A percentile compares a stretch with the other conserved stretches of the same genome.
These are phyloP conservation scores for Lentinula novae-zelandiae DNA, from an alignment of 1,284 basidiomycete species.

Conservation along the genomic window DNA sequence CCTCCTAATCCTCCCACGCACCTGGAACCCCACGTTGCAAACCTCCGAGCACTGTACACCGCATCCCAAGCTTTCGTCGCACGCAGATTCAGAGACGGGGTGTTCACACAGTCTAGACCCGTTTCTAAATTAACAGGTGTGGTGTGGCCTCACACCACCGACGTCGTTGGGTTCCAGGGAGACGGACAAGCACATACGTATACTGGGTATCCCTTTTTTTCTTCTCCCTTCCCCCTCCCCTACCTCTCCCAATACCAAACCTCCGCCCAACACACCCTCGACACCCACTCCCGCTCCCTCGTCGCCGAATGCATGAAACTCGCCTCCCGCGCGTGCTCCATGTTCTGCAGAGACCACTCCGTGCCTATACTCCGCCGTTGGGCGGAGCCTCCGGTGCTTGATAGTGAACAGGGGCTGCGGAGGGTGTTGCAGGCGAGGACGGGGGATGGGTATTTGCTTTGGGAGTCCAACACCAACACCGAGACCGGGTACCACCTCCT, in stretches of 20 bases:
- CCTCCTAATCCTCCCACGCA: not conserved
- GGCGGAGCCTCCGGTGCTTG: slow-evolving; percentile 33
- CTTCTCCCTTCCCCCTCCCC: not conserved
- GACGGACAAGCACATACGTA: not conserved
- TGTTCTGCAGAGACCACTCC: slow-evolving; percentile 59
- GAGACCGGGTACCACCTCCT: slow-evolving; percentile 15
- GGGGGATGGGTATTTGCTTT: slow-evolving; percentile 27
- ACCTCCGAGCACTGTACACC: slow-evolving; percentile 18
- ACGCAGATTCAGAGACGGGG: slow-evolving; percentile 22
- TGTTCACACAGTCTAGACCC: slow-evolving; percentile 18
- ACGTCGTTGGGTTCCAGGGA: not conserved
- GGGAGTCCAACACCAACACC: not conserved
- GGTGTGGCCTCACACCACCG: slow-evolving; percentile 21
- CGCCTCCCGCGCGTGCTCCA: slow-evolving; percentile 76
- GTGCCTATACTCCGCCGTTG: slow-evolving; percentile 70
- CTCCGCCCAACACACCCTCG: not conserved
- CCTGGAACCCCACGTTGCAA: not conserved
- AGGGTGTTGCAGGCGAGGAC: slow-evolving; percentile 32
- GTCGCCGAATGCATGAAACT: slow-evolving; percentile 86
- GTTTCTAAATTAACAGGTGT: slow-evolving; percentile 16
- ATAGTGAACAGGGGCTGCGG: slow-evolving; percentile 30
- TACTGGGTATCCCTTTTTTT: not conserved
- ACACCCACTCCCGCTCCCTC: slow-evolving; percentile 38
- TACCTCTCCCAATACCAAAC: not conserved
- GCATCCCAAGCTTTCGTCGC: slow-evolving; percentile 26